Percentiles rank a stretch among this genome's conserved stretches.
Conservation (phyloP, 306 rosid genomes). For the Comarum palustre region DNA sequence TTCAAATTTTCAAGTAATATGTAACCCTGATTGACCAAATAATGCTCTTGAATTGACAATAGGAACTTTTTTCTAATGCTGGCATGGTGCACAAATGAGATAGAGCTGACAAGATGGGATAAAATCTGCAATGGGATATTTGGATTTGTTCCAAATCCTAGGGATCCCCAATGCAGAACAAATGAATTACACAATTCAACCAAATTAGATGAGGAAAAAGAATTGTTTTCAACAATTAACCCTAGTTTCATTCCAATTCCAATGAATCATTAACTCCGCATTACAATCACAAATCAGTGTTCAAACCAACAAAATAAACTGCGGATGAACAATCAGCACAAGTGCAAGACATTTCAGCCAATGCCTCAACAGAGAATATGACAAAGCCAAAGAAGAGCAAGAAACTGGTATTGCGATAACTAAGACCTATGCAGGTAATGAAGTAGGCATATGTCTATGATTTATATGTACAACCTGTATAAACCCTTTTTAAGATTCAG, state of each 20-base stretch:
- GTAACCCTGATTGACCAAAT: not conserved
- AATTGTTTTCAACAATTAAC: not conserved
- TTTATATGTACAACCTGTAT: slow-evolving; percentile 27
- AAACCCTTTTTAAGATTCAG: slow-evolving; percentile 22
- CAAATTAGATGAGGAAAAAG: not conserved
- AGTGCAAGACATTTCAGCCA: not conserved
- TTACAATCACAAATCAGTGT: slow-evolving; percentile 9
- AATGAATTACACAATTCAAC: not conserved
- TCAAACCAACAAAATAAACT: slow-evolving; percentile 2
- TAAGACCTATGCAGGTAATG: slow-evolving; percentile 17
- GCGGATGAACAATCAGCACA: not conserved
- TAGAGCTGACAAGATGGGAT: not conserved
- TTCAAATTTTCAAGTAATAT: not conserved
- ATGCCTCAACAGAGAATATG: not conserved
- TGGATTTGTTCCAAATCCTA: not conserved
- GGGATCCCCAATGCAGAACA: not conserved
- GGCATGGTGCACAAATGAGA: not conserved
- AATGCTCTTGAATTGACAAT: not conserved
- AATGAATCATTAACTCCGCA: not conserved
- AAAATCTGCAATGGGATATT: not conserved
- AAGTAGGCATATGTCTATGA: slow-evolving; percentile 16
- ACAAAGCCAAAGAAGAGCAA: not conserved
- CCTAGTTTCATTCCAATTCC: not conserved
- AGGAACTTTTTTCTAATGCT: not conserved
- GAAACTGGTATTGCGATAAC: slow-evolving; percentile 16